phyloP scores from a whole-genome alignment of 2,329 filamentous ascomycete genomes.

The Hypoxylon sp. region DNA sequence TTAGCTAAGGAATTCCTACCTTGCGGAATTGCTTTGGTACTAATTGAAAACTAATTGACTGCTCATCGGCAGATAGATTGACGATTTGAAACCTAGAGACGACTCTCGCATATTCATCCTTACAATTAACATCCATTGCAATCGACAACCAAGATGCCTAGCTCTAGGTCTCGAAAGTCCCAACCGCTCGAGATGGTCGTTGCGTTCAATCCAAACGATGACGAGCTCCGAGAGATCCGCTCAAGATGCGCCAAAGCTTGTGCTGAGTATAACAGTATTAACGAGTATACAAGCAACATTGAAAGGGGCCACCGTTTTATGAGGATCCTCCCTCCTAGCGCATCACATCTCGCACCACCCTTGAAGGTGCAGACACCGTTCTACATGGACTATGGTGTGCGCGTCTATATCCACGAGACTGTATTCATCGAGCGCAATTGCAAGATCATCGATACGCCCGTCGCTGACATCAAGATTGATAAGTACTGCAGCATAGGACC shows the following conservation, averaged over 20 bases:
- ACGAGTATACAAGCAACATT: background rate
- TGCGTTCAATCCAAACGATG: conserved; percentile 10
- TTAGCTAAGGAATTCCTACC: no score
- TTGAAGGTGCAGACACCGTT: conserved; percentile 52
- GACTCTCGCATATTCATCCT: background rate
- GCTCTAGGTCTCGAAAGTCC: background rate
- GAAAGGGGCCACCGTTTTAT: conserved; percentile 5
- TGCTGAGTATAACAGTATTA: conserved; percentile 19
- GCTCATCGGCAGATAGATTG: background rate
- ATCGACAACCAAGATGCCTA: background rate
- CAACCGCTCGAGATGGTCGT: background rate
- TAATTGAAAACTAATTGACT: no score
- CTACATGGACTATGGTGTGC: conserved; percentile 54
- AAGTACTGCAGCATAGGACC: conserved; percentile 53
- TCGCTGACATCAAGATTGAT: conserved; percentile 55
- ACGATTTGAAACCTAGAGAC: background rate
- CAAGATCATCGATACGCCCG: conserved; percentile 56
- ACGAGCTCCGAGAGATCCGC: background rate
- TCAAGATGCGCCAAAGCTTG: conserved; percentile 9
- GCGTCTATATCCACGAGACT: conserved; percentile 52
- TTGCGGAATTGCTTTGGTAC: no score
- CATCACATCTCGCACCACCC: background rate
- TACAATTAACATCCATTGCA: background rate
- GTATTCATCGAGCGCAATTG: conserved; percentile 56
- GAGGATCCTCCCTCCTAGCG: conserved; percentile 2